phyloP scores from a whole-genome alignment of 441 rosid genomes.

The Erodium trifolium region DNA sequence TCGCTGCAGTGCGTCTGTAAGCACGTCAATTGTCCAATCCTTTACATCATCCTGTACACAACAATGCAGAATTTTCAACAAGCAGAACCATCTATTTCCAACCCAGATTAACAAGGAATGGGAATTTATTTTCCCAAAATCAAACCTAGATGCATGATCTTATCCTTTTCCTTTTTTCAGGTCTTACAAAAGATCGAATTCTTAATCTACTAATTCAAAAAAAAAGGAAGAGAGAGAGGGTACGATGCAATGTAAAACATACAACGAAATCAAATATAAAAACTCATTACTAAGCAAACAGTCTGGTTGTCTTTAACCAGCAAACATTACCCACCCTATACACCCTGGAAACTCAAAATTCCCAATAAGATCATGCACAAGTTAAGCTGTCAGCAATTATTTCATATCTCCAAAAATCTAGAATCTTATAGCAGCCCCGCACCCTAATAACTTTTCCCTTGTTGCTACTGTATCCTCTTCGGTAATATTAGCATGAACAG shows the following conservation, averaged over 20 bases:
- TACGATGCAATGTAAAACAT: background rate
- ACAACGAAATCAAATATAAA: background rate
- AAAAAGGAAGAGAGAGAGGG: background rate
- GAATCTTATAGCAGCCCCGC: background rate
- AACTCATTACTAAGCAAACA: background rate
- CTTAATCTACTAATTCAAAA: too few species aligned
- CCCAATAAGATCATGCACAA: background rate
- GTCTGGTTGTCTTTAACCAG: background rate
- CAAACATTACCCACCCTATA: background rate
- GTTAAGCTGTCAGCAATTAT: background rate
- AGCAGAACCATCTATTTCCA: background rate
- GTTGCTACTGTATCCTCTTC: background rate
- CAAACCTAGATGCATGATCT: background rate
- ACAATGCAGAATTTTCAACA: slow-evolving; percentile 1
- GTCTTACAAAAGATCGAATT: too few species aligned
- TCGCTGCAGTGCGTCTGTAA: slow-evolving; percentile 63
- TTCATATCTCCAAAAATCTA: background rate
- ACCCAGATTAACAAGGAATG: background rate
- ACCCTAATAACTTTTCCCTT: background rate
- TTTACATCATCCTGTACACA: slow-evolving; percentile 60
- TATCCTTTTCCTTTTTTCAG: background rate
- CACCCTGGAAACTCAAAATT: background rate
- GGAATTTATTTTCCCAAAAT: background rate
- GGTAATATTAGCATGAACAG: background rate
- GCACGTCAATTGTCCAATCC: slow-evolving; percentile 86